Conservation (phyloP, 2,329 filamentous ascomycete species). For the Clonostachys byssicola region DNA sequence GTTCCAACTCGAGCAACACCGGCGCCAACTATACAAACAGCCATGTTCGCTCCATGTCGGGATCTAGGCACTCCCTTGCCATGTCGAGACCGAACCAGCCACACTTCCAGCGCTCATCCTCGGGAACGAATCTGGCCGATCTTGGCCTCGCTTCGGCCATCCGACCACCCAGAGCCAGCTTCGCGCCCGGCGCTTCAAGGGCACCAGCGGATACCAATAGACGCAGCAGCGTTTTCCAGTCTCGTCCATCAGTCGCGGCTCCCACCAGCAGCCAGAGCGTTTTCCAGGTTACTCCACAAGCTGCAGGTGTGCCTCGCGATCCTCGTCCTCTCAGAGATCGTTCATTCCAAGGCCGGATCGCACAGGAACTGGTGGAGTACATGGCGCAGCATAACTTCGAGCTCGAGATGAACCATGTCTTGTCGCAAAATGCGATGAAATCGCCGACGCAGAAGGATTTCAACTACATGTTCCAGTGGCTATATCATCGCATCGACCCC, state of each 20-base stretch:
- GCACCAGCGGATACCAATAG: slow-evolving; percentile 52
- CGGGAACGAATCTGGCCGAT: slow-evolving; percentile 75
- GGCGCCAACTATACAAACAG: slow-evolving; percentile 60
- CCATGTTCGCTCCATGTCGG: slow-evolving; percentile 79
- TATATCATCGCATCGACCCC: slow-evolving; percentile 94
- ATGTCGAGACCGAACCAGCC: slow-evolving; percentile 80
- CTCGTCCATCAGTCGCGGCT: slow-evolving; percentile 63
- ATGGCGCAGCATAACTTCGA: slow-evolving; percentile 93
- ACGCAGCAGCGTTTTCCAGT: slow-evolving; percentile 78
- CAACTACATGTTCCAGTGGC: slow-evolving; percentile 95
- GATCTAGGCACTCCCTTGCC: slow-evolving; percentile 80
- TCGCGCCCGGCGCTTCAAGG: slow-evolving; percentile 51
- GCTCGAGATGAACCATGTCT: slow-evolving; percentile 90
- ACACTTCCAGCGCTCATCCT: slow-evolving; percentile 80
- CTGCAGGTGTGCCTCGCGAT: slow-evolving; percentile 79
- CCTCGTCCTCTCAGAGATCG: slow-evolving; percentile 82
- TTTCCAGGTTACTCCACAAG: slow-evolving; percentile 81
- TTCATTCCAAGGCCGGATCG: slow-evolving; percentile 75
- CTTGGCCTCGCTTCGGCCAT: slow-evolving; percentile 79
- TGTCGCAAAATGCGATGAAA: slow-evolving; percentile 88
- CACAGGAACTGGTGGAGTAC: slow-evolving; percentile 87
- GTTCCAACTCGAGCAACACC: slow-evolving; percentile 69
- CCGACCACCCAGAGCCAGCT: slow-evolving; percentile 68
- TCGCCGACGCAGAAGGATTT: slow-evolving; percentile 98
- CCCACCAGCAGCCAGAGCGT: slow-evolving; percentile 83